Percentiles rank a stretch among this genome's conserved stretches.
phyloP scores from a whole-genome alignment of 805 yeast genomes.

The Pichia membranifaciens region DNA sequence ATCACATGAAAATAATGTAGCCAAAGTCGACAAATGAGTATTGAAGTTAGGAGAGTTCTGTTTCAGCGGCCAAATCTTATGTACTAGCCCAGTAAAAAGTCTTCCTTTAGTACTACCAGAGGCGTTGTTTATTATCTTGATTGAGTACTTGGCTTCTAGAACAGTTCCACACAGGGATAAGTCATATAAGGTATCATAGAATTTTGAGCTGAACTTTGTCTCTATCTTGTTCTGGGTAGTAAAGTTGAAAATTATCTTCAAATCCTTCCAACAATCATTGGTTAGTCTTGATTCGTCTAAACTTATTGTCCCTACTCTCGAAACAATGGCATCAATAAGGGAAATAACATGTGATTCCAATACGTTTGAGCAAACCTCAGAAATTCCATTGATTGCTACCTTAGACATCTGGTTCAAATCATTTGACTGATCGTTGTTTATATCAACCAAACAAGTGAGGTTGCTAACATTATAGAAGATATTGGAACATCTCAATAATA shows the following conservation, averaged over 20 bases:
- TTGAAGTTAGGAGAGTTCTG: constrained; percentile 35
- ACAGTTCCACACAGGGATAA: constrained; percentile 51
- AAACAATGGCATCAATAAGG: constrained; percentile 31
- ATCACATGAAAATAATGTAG: constrained; percentile 49
- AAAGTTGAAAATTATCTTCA: constrained; percentile 59
- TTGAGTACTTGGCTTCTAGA: constrained; percentile 57
- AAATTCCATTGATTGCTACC: constrained; percentile 52
- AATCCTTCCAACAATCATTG: constrained; percentile 31
- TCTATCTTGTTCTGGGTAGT: constrained; percentile 26
- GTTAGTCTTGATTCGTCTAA: background rate
- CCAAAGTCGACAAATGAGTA: constrained; percentile 53
- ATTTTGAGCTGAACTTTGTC: constrained; percentile 36
- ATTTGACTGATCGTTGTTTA: constrained; percentile 32
- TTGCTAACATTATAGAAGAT: constrained; percentile 62
- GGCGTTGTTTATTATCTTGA: constrained; percentile 49
- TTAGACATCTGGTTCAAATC: constrained; percentile 36
- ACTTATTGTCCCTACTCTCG: background rate
- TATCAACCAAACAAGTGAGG: constrained; percentile 46
- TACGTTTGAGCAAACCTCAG: constrained; percentile 55
- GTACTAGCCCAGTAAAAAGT: constrained; percentile 35
- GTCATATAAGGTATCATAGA: constrained; percentile 37
- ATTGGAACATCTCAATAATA: constrained; percentile 57
- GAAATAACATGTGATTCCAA: constrained; percentile 54
- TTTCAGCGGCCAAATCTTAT: constrained; percentile 46
- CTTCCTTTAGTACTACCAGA: constrained; percentile 33